A percentile compares a stretch with the other conserved stretches of the same genome.
phyloP scores from a whole-genome alignment of 306 rosid species.

The Trifolium fragiferum region DNA sequence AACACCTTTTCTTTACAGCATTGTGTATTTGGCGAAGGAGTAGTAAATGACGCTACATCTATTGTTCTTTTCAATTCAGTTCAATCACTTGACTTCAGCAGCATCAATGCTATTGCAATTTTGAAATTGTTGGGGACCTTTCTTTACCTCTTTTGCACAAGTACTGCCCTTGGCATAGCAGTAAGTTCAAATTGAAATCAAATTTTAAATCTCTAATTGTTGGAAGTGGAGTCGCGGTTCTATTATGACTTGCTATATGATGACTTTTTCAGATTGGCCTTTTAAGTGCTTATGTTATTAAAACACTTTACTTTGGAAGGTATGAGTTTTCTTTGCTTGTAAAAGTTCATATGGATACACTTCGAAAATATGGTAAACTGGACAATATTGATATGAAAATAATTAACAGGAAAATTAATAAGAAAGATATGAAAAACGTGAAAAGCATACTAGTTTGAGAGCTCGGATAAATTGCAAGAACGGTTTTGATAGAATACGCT shows the following conservation, averaged over 20 bases:
- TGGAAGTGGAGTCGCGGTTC: background rate
- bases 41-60: conserved; percentile 84
- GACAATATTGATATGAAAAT: background rate
- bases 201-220: background rate
- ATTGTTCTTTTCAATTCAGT: conserved; percentile 83
- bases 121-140: conserved; percentile 72
- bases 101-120: conserved; percentile 47
- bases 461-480: background rate
- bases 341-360: background rate
- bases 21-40: conserved; percentile 85
- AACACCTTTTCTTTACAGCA: conserved; percentile 77
- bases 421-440: background rate
- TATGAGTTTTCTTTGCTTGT: conserved; percentile 39
- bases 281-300: conserved; percentile 68
- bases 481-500: background rate
- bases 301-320: conserved; percentile 79
- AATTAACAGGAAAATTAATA: background rate
- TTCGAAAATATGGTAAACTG: background rate
- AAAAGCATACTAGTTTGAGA: background rate
- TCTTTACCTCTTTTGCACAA: conserved; percentile 77
- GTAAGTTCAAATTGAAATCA: conserved; percentile 49
- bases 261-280: conserved; percentile 64
- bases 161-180: conserved; percentile 70
- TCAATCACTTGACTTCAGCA: conserved; percentile 59
- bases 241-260: conserved; percentile 5